These are phyloP conservation scores for Ehretia macrophylla DNA, from an alignment of 257 asterid species.

Conservation along the genomic window DNA sequence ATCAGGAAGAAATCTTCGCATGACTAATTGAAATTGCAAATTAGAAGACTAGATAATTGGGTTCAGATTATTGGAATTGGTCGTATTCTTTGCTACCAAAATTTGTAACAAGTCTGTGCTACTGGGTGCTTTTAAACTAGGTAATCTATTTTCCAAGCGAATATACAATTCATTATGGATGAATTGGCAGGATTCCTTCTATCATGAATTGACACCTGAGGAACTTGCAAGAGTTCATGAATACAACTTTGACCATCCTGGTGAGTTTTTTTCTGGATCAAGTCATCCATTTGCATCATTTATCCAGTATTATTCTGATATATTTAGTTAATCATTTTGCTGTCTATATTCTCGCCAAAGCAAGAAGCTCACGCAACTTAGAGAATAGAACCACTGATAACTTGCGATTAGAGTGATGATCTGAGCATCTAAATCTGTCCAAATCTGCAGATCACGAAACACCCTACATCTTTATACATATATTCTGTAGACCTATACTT, in stretches of 20 bases:
- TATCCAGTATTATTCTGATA: not conserved
- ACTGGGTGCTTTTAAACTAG: not conserved
- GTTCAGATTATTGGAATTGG: not conserved
- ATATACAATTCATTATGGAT: conserved; percentile 6
- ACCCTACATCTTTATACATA: too few species aligned
- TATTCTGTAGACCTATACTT: too few species aligned
- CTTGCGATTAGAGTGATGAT: too few species aligned
- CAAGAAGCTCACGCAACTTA: too few species aligned
- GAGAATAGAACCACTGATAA: too few species aligned
- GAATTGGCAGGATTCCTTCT: conserved; percentile 83
- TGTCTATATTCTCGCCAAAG: too few species aligned
- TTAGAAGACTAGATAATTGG: not conserved
- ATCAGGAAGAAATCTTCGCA: not conserved
- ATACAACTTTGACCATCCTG: conserved; percentile 99
- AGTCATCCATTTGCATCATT: conserved; percentile 2
- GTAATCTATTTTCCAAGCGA: not conserved
- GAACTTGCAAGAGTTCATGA: conserved; percentile 86
- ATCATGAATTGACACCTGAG: conserved; percentile 73
- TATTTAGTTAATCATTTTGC: too few species aligned
- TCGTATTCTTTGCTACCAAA: too few species aligned
- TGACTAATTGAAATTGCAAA: not conserved
- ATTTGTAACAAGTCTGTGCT: not conserved
- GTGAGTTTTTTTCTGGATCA: conserved; percentile 33
- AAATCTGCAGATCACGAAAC: too few species aligned
- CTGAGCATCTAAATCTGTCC: too few species aligned